Conservation (phyloP, 306 rosid genomes). For the Begonia fuchsioides region DNA sequence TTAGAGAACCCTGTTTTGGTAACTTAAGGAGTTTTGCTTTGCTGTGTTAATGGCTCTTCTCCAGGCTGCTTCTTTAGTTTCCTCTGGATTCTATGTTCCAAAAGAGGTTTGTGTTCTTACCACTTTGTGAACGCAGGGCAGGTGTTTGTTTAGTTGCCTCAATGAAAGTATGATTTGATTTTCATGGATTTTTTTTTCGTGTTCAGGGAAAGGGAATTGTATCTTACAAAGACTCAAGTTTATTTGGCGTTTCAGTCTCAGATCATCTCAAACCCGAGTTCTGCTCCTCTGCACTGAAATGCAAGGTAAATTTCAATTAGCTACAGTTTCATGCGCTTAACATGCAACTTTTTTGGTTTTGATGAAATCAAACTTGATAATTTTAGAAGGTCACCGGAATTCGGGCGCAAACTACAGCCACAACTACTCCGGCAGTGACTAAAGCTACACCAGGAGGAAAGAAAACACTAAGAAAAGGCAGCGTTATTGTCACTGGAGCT, state of each 20-base stretch:
- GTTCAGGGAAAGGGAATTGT: constrained; percentile 53
- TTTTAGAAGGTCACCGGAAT: constrained; percentile 20
- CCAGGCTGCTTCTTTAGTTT: constrained; percentile 40
- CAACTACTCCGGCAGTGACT: constrained; percentile 46
- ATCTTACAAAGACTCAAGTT: constrained; percentile 58
- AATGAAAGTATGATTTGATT: not conserved
- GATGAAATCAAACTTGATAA: no score
- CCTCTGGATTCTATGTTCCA: constrained; percentile 33
- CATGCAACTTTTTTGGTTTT: not conserved
- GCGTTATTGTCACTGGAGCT: constrained; percentile 82
- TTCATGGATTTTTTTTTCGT: constrained; percentile 1
- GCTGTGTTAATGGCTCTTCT: constrained; percentile 28
- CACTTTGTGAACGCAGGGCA: not conserved
- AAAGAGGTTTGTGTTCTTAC: constrained; percentile 28
- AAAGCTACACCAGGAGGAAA: constrained; percentile 55
- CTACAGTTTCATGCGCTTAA: not conserved
- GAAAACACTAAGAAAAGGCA: constrained; percentile 84
- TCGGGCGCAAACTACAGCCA: constrained; percentile 54
- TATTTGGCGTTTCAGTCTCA: constrained; percentile 69
- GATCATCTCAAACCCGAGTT: constrained; percentile 55
- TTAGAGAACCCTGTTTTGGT: constrained; percentile 1
- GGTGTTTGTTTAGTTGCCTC: constrained; percentile 1
- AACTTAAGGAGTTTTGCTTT: constrained; percentile 2
- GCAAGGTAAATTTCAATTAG: constrained; percentile 38
- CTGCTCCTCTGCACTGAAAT: constrained; percentile 52